Percentiles rank a stretch among this genome's conserved stretches.
Conservation (phyloP, 371 early-diverging fungal species). For the Mucor velutinosus region DNA sequence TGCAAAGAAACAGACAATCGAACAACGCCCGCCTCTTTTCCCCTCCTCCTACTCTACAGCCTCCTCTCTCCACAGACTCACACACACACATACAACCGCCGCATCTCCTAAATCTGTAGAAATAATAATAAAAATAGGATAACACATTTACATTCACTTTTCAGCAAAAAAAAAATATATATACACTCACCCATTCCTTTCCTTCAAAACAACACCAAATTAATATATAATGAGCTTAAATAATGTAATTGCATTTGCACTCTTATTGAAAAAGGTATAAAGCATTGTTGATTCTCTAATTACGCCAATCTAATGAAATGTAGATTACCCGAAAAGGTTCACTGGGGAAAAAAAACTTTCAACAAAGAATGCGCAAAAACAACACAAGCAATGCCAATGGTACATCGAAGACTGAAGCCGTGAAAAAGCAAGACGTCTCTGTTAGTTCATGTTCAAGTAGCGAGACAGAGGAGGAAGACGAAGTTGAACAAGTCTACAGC, state of each 20-base stretch:
- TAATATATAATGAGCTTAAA: conserved; percentile 32
- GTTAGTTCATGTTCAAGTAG: conserved; percentile 9
- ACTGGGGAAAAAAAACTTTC: conserved; percentile 14
- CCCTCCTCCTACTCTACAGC: neutral
- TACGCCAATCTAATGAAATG: neutral
- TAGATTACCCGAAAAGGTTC: conserved; percentile 28
- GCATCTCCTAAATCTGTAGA: neutral
- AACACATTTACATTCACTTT: conserved; percentile 1
- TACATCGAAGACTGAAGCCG: neutral
- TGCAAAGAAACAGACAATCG: conserved; percentile 1
- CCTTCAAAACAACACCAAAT: conserved; percentile 6
- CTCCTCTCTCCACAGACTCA: neutral
- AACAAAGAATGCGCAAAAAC: neutral
- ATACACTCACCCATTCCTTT: conserved; percentile 20
- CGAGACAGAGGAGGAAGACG: conserved; percentile 8
- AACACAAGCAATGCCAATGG: neutral
- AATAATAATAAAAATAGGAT: conserved; percentile 6
- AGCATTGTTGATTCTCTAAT: neutral
- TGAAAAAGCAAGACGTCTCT: neutral
- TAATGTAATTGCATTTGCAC: conserved; percentile 36
- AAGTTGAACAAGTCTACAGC: neutral
- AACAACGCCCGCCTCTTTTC: neutral
- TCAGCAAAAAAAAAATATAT: neutral
- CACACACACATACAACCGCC: neutral
- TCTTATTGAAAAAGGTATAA: conserved; percentile 39